Base-by-base conservation (phyloP, 768 basidiomycete species). In the Cystofilobasidium ferigula region DNA sequence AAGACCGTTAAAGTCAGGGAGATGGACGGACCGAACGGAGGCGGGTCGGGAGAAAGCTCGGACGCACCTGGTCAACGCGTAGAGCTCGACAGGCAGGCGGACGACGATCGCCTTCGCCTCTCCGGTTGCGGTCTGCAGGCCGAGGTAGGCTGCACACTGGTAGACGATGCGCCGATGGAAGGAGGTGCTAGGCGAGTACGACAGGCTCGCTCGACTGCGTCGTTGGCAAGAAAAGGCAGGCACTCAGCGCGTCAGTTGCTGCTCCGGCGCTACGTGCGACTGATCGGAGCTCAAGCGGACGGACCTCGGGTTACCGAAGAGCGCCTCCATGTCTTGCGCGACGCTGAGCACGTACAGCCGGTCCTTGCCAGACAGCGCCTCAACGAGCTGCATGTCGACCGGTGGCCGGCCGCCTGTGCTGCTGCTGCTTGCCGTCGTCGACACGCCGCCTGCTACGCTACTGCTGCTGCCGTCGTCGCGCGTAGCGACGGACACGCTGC, bases 111-210 rank as follows among this genome's bases (percentile, higher is more conserved):
- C 54, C 40, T 68, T 68, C 5, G 51, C 51, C 18, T 54, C 67
- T 12, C 62, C 67, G 18, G 34, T 48, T n/a, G 30, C 22, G 1
- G 67, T 63, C 51, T 53, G 61, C 8, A 68, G 61, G 28, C 67
- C 67, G 36, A 68, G 56, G 45, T 63, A 68, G 32, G 57, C 56
- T 20, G 61, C 61, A n/a, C 67, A 68, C 35, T 57, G 67, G 47
- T 68, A 68, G 36, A 68, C 67, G 38, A 68, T 62, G 22, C 56
- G 43, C 1, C 67, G 67, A 22, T 68, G 67, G 18, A 62, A 68
- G 18, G 61, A 62, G 1, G 67, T 68, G 28, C 54, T 56, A 2
- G 67, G 62, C 14, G 45, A 58, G 56, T 62, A 68, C 34, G 53
- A 51, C 3, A 68, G 22, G 28, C 61, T 59, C 14, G 59, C 51